These are phyloP conservation scores for Candida railenensis DNA, from an alignment of 805 yeast species.

Conservation along the genomic window DNA sequence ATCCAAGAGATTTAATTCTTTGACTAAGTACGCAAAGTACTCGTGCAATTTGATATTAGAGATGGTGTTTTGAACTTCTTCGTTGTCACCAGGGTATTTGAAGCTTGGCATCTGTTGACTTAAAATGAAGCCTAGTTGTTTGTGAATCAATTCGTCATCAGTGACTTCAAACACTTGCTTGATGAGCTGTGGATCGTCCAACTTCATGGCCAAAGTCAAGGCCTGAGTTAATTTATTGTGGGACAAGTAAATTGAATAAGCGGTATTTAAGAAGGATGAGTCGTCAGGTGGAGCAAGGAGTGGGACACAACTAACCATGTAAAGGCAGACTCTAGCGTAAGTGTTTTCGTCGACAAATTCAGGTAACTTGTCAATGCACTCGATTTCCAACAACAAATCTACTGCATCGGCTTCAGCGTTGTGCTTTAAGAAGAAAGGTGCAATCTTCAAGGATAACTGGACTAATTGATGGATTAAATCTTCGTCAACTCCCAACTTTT, in stretches of 20 bases:
- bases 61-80: slow-evolving; percentile 78
- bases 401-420: slow-evolving; percentile 99
- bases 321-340: slow-evolving; percentile 85
- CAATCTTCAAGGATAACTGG: slow-evolving; percentile 69
- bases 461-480: slow-evolving; percentile 45
- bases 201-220: slow-evolving; percentile 79
- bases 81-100: slow-evolving; percentile 57
- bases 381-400: slow-evolving; percentile 87
- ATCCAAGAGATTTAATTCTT: slow-evolving; percentile 83
- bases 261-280: slow-evolving; percentile 78
- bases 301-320: slow-evolving; percentile 96
- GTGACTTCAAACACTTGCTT: slow-evolving; percentile 81
- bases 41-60: slow-evolving; percentile 78
- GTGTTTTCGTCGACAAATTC: slow-evolving; percentile 83
- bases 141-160: slow-evolving; percentile 67
- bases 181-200: slow-evolving; percentile 79
- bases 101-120: slow-evolving; percentile 85
- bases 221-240: slow-evolving; percentile 88
- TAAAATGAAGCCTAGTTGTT: slow-evolving; percentile 87
- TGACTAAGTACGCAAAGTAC: slow-evolving; percentile 74
- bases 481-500: slow-evolving; percentile 37
- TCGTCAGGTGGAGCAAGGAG: slow-evolving; percentile 95
- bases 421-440: slow-evolving; percentile 87
- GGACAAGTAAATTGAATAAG: slow-evolving; percentile 77
- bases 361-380: slow-evolving; percentile 77